Evolutionary conservation across 1,139 yeast genomes (phyloP).

Genomic region (Diutina mesorugosa): DNA sequence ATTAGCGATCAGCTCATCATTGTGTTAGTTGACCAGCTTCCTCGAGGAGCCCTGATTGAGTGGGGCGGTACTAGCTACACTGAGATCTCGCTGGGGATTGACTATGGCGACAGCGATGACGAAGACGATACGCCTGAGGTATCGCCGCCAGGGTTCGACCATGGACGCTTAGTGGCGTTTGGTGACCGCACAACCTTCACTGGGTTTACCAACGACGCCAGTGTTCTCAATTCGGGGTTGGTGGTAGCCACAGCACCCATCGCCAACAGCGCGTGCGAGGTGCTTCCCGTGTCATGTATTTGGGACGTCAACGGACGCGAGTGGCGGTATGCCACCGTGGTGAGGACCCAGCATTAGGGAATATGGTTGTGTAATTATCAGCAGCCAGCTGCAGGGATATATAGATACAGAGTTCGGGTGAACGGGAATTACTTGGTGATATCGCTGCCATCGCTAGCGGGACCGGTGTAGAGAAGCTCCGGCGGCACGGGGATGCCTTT

Average conservation of each 20-base stretch:
- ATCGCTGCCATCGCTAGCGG: constrained; percentile 10
- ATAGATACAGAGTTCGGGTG: background rate
- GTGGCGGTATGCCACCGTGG: background rate
- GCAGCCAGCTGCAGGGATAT: background rate
- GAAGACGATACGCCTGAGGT: constrained; percentile 12
- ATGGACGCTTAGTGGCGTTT: background rate
- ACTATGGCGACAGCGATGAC: constrained; percentile 30
- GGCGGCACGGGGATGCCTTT: constrained; percentile 27
- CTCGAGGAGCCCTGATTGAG: constrained; percentile 61
- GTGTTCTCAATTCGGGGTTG: background rate
- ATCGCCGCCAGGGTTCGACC: background rate
- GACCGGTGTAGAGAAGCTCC: constrained; percentile 26
- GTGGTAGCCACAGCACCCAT: background rate
- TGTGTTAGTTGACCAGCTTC: constrained; percentile 50
- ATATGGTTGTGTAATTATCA: background rate
- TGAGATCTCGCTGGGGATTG: constrained; percentile 13
- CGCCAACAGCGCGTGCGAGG: background rate
- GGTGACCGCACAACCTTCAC: background rate
- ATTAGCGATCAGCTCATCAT: constrained; percentile 26
- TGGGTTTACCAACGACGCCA: background rate
- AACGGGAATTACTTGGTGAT: background rate
- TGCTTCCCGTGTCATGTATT: background rate
- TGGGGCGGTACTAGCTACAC: constrained; percentile 56
- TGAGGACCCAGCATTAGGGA: background rate
- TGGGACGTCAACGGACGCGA: background rate